Evolutionary conservation across 306 rosid species (phyloP).

Genomic region (Prinsepia uniflora): DNA sequence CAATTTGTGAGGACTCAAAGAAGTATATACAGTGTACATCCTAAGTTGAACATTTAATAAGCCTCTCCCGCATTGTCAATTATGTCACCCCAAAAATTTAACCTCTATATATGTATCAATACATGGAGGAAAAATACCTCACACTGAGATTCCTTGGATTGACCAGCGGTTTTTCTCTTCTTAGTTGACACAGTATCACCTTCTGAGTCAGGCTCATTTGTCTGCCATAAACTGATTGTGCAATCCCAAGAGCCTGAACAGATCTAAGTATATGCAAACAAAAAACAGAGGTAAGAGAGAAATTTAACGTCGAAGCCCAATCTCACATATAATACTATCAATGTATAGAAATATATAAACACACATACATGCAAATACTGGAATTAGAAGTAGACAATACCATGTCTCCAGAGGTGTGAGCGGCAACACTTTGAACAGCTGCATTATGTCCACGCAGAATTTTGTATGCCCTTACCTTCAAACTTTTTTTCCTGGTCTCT

Average conservation of each 20-base stretch:
- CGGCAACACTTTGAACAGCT: constrained; percentile 75
- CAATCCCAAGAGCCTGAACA: constrained; percentile 98
- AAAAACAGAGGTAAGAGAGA: constrained; percentile 9
- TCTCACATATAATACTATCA: neutral
- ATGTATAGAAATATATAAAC: neutral
- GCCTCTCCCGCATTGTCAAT: neutral
- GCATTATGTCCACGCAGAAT: constrained; percentile 71
- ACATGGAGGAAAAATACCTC: constrained; percentile 52
- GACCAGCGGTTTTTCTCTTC: constrained; percentile 63
- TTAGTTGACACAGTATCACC: constrained; percentile 59
- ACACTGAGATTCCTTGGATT: constrained; percentile 56
- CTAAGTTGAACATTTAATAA: neutral
- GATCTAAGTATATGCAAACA: constrained; percentile 41
- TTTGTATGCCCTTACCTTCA: constrained; percentile 63
- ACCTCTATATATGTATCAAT: neutral
- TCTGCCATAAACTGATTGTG: constrained; percentile 74
- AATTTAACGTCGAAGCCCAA: constrained; percentile 20
- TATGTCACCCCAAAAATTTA: constrained; percentile 6
- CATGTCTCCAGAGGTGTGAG: constrained; percentile 67
- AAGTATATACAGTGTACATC: neutral
- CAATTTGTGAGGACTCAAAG: neutral
- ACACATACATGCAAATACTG: neutral
- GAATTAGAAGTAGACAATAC: constrained; percentile 29
- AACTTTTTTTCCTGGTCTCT: constrained; percentile 40
- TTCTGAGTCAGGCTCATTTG: constrained; percentile 46